Percentiles rank a stretch among this genome's conserved stretches.
Evolutionary conservation across 208 protist genomes (phyloP).

Genomic region (Acanthamoeba royreba): DNA sequence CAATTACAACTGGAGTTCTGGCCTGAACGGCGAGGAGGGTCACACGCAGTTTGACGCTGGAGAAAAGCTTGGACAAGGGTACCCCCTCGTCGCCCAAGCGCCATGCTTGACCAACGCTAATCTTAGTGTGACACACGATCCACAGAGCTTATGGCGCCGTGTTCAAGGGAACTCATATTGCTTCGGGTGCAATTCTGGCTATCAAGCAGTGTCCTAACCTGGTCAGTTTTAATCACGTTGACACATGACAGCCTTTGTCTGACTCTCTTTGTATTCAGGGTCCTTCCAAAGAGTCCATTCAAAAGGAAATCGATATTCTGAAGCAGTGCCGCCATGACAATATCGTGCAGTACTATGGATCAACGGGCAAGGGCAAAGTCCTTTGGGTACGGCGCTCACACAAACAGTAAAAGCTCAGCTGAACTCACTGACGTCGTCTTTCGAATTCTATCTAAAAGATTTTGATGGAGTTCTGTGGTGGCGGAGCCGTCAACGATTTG

Average conservation of each 20-base stretch:
- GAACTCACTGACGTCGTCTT: not conserved
- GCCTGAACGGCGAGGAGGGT: not conserved
- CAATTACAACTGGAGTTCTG: not conserved
- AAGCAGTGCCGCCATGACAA: conserved; percentile 13
- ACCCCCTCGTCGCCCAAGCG: not conserved
- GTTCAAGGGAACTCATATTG: conserved; percentile 23
- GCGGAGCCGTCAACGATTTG: not conserved
- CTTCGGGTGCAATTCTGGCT: not conserved
- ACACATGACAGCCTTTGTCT: too few species aligned
- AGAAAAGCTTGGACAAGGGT: not conserved
- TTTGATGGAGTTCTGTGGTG: conserved; percentile 26
- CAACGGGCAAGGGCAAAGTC: not conserved
- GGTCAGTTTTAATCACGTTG: not conserved
- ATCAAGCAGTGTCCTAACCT: conserved; percentile 29
- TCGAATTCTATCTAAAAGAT: not conserved
- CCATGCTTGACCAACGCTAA: not conserved
- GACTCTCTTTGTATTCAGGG: not conserved
- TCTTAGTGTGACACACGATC: too few species aligned
- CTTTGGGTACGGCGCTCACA: not conserved
- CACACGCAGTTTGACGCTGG: not conserved
- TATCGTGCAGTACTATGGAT: conserved; percentile 34
- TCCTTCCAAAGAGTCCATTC: not conserved
- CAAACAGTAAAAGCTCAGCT: not conserved
- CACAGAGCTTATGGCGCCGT: not conserved
- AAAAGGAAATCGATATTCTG: conserved; percentile 24